A percentile compares a stretch with the other conserved stretches of the same genome.
Conservation (phyloP, 108 stramenopile genomes). For the Nannochloropsis salina region DNA sequence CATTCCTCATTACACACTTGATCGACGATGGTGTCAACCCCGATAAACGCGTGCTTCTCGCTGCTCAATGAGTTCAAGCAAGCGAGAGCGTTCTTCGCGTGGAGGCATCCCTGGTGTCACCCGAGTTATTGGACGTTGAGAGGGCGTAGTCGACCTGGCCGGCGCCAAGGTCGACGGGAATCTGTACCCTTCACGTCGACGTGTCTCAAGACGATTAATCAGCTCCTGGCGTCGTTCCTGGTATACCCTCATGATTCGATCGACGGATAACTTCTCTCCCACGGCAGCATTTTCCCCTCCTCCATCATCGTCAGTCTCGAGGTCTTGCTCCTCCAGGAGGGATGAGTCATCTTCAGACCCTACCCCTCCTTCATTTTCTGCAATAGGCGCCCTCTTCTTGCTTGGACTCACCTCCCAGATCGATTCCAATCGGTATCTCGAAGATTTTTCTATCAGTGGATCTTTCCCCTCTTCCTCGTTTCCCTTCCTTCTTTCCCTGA, state of each 20-base stretch:
- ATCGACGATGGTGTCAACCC: no score
- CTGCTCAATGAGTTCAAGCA: background rate
- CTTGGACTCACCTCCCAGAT: background rate
- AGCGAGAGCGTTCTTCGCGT: background rate
- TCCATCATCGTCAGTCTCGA: background rate
- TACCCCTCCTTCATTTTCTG: background rate
- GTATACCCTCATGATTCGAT: background rate
- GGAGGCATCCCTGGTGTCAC: background rate
- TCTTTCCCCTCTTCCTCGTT: background rate
- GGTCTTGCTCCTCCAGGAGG: background rate
- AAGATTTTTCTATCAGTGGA: background rate
- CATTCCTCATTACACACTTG: no score
- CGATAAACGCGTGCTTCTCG: background rate
- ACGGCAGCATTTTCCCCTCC: background rate
- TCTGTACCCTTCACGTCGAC: background rate
- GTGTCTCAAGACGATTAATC: background rate
- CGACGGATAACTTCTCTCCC: background rate
- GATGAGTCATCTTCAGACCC: background rate
- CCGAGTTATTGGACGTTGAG: background rate
- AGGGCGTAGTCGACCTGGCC: background rate
- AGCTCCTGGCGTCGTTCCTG: conserved; percentile 11
- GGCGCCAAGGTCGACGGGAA: background rate
- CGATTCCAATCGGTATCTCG: background rate
- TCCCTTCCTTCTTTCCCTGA: conserved; percentile 9
- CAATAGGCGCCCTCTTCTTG: background rate